Percentiles rank a stretch among this genome's conserved stretches.
phyloP scores from a whole-genome alignment of 768 basidiomycete species.

The Lanmaoa rubissima region DNA sequence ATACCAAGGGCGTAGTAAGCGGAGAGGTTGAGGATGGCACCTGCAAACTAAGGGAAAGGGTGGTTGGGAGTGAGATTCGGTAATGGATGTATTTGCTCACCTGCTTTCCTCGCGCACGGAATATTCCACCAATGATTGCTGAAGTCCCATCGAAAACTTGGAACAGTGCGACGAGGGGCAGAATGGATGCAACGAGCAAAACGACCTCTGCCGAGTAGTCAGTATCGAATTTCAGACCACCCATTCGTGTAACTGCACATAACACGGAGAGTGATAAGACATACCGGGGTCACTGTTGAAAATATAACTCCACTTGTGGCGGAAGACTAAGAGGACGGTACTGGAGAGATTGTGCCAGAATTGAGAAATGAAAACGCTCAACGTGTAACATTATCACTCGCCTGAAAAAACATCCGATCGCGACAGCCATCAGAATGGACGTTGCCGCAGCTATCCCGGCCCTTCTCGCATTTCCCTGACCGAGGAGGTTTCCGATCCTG shows the following conservation, averaged over 20 bases:
- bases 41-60: constrained; percentile 46
- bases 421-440: constrained; percentile 62
- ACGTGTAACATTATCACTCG: constrained; percentile 23
- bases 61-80: neutral
- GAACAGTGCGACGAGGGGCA: constrained; percentile 76
- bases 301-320: constrained; percentile 65
- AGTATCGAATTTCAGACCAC: neutral
- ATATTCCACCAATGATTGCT: constrained; percentile 69
- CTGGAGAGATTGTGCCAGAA: constrained; percentile 30
- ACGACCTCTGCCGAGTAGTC: constrained; percentile 40
- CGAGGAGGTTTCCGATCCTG: constrained; percentile 87
- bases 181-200: constrained; percentile 52
- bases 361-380: neutral
- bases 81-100: constrained; percentile 25
- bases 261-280: constrained; percentile 6
- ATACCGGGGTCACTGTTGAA: constrained; percentile 70
- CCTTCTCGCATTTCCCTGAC: constrained; percentile 71
- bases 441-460: constrained; percentile 68
- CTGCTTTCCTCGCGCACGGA: constrained; percentile 82
- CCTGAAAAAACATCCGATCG: constrained; percentile 68
- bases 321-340: constrained; percentile 55
- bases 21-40: constrained; percentile 60
- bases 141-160: constrained; percentile 83
- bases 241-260: neutral
- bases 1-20: constrained; percentile 85